Base-by-base conservation (phyloP, 2,329 filamentous ascomycete genomes). In the Pezicula rhizophila region DNA sequence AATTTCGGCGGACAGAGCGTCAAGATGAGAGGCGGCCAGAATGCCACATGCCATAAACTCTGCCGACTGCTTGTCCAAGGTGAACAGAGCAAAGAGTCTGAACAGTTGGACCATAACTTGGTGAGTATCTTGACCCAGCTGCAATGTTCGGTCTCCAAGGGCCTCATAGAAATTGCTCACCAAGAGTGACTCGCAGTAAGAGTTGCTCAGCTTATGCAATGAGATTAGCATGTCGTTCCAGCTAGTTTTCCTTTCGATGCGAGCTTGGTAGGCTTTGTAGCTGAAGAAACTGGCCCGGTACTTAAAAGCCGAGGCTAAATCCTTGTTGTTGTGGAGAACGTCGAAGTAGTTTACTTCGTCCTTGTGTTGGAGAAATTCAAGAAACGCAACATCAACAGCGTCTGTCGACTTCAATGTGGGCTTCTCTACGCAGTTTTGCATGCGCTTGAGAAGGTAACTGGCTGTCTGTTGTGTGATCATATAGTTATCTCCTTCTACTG, bases 401-500 rank as follows among this genome's bases (percentile, higher is more conserved):
- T 44, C 43, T n/a, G n/a, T n/a, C n/a, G n/a, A n/a, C n/a, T n/a
- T n/a, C n/a, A n/a, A n/a, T n/a, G n/a, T n/a, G n/a, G n/a, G n/a
- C n/a, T n/a, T n/a, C n/a, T n/a, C n/a, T n/a, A n/a, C n/a, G n/a
- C n/a, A n/a, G n/a, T n/a, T n/a, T n/a, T n/a, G n/a, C 8, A 57
- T 39, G 14, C 49, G 46, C 35, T 55, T 57, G 41, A 54, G 42
- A 26, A 57, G 14, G 33, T 54, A 57, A 2, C 61, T 57, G 4
- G 61, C 60, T 18, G 69, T 57, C 56, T 72, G 66, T 49, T 69
- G 68, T 50, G 64, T 64, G 45, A 71, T 64, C 7, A 69, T 68
- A 48, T 66, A 68, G 45, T 69, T 72, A 48, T 72, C 70, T 4
- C 69, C 69, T 42, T 69, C 66, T 39, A 66, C 65, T 0, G 66